Evolutionary conservation across 345 rosid species (phyloP), one percentile per base, ranked within the genome.

Genomic region (Hibiscus trionum): DNA sequence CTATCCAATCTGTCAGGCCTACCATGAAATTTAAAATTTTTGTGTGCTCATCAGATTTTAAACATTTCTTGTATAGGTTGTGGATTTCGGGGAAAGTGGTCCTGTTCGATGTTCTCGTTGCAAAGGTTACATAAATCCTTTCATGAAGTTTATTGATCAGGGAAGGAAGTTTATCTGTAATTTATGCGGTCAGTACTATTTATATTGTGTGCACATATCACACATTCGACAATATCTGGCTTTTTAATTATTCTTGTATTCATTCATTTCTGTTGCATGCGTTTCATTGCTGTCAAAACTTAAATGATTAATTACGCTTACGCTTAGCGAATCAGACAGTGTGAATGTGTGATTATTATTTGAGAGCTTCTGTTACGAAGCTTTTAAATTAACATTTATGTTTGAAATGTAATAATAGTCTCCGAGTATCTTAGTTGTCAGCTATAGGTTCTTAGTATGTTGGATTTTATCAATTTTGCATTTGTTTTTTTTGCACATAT

Each of bases 81-180:
- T 91, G 73, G 98, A 93, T 82, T 93, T 93, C 72, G 98, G 98
- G 63, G 97, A 93, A 77, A 73, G 83, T 74, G 97, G 97, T 65
- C 98, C 96, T 47, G 89, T 93, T 24, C 87, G 97, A 75, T 93
- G 97, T 86, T 87, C 96, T 76, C 90, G 91, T 71, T 93, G 97
- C 85, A 93, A 93, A 83, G 98, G 91, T 26, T 93, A 93, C 81
- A 85, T 90, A 80, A 93, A 93, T 80, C 98, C 97, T 84, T 85
- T 91, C 75, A 87, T 90, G 97, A 91, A 83, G 82, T 91, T 93
- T 77, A 79, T 87, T 79, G 96, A 93, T 81, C 98, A 90, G 73
- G 98, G 98, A 77, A 88, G 86, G 79, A 85, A 81, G 72, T 93
- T 91, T 84, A 82, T 86, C 80, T 93, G 97, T 76, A 93, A 90